phyloP scores from a whole-genome alignment of 257 asterid genomes.

The Salvia rosmarinus region DNA sequence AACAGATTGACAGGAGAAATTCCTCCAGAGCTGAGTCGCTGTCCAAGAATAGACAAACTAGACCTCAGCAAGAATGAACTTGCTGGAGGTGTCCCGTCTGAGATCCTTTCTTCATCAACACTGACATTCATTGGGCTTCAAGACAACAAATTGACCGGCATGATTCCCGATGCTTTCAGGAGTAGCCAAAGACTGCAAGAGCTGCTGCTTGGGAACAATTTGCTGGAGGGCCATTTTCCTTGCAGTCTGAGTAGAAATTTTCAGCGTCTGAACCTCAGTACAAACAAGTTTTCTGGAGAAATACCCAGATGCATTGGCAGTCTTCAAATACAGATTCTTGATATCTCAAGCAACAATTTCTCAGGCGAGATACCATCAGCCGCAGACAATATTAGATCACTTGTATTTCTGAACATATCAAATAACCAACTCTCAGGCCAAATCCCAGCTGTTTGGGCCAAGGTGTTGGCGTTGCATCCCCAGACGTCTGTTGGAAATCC shows the following conservation, averaged over 20 bases:
- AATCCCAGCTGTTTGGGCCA: conserved; percentile 44
- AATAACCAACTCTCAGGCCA: conserved; percentile 42
- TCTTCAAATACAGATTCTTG: conserved; percentile 43
- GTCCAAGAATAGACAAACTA: conserved; percentile 39
- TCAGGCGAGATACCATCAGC: conserved; percentile 51
- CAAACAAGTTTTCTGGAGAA: conserved; percentile 45
- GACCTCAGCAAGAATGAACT: conserved; percentile 50
- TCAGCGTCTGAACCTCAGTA: conserved; percentile 45
- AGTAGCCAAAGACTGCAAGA: conserved; percentile 40
- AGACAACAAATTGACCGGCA: conserved; percentile 44
- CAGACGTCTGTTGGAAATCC: conserved; percentile 46
- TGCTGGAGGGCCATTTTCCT: conserved; percentile 50
- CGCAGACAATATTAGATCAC: conserved; percentile 42
- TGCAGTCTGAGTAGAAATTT: conserved; percentile 49
- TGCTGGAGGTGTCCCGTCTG: conserved; percentile 46
- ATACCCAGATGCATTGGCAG: conserved; percentile 47
- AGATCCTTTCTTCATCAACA: conserved; percentile 39
- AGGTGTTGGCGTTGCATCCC: conserved; percentile 35
- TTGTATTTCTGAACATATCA: conserved; percentile 51
- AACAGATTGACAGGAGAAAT: conserved; percentile 51
- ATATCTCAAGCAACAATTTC: conserved; percentile 51
- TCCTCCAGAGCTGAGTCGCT: conserved; percentile 42
- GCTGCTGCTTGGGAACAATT: conserved; percentile 54
- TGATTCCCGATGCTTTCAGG: conserved; percentile 41
- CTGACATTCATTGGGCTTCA: conserved; percentile 41